Conservation (phyloP, 1,284 basidiomycete species). For the Ganoderma sinense region DNA sequence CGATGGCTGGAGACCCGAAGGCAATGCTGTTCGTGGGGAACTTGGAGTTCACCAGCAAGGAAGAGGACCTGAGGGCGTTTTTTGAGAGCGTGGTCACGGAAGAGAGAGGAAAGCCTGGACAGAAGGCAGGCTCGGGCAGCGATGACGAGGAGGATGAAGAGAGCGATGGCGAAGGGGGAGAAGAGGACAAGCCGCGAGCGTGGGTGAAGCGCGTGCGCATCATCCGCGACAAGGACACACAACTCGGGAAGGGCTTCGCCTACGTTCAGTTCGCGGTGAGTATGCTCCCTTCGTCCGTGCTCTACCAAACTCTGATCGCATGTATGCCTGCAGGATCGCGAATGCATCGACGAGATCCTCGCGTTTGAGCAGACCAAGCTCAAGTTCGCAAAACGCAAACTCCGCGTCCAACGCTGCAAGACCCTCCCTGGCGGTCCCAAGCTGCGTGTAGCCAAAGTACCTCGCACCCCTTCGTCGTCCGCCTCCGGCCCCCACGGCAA, state of each 20-base stretch:
- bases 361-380: conserved; percentile 78
- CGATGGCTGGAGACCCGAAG: conserved; percentile 70
- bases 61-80: conserved; percentile 88
- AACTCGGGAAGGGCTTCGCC: conserved; percentile 97
- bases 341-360: conserved; percentile 90
- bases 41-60: conserved; percentile 91
- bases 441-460: conserved; percentile 26
- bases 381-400: conserved; percentile 89
- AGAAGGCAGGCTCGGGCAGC: conserved; percentile 35
- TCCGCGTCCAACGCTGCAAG: conserved; percentile 89
- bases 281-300: conserved; percentile 29
- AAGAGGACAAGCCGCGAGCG: conserved; percentile 42
- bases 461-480: conserved; percentile 19
- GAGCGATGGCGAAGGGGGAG: conserved; percentile 32
- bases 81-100: conserved; percentile 83
- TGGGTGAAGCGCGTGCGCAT: conserved; percentile 92
- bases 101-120: conserved; percentile 70
- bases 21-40: conserved; percentile 91
- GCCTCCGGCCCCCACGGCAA: conserved; percentile 31
- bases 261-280: conserved; percentile 90
- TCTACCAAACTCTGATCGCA: conserved; percentile 1
- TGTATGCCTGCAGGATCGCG: conserved; percentile 68
- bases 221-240: conserved; percentile 91
- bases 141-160: conserved; percentile 36
- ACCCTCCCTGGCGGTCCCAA: conserved; percentile 51